Evolutionary conservation across 73 alveolate genomes (phyloP).

Genomic region (Paramecium pentaurelia): DNA sequence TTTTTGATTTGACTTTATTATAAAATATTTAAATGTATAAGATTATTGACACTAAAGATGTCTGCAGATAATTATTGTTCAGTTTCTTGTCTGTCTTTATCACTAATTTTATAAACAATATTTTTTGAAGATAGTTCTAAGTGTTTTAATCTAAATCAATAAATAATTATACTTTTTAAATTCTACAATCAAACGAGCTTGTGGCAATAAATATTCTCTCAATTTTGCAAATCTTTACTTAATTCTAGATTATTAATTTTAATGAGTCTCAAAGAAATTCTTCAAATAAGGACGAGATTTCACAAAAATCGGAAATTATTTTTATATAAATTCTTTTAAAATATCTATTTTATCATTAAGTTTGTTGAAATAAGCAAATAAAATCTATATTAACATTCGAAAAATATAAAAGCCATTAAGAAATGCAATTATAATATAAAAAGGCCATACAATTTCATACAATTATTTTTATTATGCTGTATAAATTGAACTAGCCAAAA

Average conservation of each 20-base stretch:
- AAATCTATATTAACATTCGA: neutral
- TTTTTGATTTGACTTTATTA: neutral
- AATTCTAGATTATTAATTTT: too few species aligned
- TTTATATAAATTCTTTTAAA: neutral
- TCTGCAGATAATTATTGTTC: neutral
- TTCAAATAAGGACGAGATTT: neutral
- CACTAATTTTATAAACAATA: neutral
- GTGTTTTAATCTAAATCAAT: neutral
- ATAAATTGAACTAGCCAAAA: neutral
- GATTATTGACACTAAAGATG: neutral
- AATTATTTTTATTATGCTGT: neutral
- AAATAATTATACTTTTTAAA: neutral
- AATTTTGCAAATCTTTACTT: neutral
- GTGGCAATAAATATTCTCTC: neutral
- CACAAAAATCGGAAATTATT: neutral
- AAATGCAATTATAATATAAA: neutral
- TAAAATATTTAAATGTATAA: too few species aligned
- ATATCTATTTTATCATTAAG: neutral
- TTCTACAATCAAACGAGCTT: neutral
- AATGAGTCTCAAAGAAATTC: neutral
- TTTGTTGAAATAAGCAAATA: neutral
- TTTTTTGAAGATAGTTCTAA: neutral
- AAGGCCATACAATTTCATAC: neutral
- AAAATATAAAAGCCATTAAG: neutral
- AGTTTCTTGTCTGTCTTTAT: neutral